These are phyloP conservation scores for Phialophora expanda DNA, from an alignment of 2,329 filamentous ascomycete species.

Conservation along the genomic window DNA sequence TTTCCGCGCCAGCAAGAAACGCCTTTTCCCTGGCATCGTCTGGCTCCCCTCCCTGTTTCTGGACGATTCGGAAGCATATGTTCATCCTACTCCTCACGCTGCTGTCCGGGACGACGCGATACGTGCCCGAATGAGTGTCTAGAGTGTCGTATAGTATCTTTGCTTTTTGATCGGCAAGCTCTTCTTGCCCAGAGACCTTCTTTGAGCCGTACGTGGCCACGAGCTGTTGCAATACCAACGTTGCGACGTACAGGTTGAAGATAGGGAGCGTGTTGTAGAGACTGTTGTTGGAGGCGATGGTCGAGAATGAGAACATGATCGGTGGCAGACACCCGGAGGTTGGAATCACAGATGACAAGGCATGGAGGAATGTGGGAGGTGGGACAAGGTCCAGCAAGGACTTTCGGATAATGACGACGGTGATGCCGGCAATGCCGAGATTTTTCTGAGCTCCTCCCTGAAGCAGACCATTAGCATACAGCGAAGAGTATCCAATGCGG, in stretches of 20 bases:
- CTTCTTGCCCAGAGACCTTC: constrained; percentile 78
- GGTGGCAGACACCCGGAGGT: constrained; percentile 65
- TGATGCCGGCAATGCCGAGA: constrained; percentile 82
- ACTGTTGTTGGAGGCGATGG: constrained; percentile 88
- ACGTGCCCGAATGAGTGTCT: constrained; percentile 71
- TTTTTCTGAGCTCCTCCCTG: constrained; percentile 88
- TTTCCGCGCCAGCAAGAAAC: constrained; percentile 76
- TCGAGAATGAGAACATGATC: constrained; percentile 80
- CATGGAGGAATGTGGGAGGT: constrained; percentile 70
- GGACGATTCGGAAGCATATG: constrained; percentile 82
- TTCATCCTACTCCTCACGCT: constrained; percentile 86
- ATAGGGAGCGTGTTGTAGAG: constrained; percentile 96
- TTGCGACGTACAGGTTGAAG: constrained; percentile 89
- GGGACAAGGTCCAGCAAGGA: constrained; percentile 73
- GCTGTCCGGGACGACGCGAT: constrained; percentile 77
- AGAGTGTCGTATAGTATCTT: constrained; percentile 75
- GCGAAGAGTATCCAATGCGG: background rate
- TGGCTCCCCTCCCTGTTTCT: constrained; percentile 47
- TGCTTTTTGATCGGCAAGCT: constrained; percentile 75
- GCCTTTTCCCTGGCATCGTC: constrained; percentile 67
- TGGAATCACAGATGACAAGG: constrained; percentile 68
- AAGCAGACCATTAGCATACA: constrained; percentile 12
- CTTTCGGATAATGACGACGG: constrained; percentile 84
- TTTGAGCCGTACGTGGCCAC: constrained; percentile 66
- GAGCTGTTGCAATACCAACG: constrained; percentile 82